These are phyloP conservation scores for Puccinia hordei DNA, from an alignment of 1,284 basidiomycete species.

Conservation along the genomic window DNA sequence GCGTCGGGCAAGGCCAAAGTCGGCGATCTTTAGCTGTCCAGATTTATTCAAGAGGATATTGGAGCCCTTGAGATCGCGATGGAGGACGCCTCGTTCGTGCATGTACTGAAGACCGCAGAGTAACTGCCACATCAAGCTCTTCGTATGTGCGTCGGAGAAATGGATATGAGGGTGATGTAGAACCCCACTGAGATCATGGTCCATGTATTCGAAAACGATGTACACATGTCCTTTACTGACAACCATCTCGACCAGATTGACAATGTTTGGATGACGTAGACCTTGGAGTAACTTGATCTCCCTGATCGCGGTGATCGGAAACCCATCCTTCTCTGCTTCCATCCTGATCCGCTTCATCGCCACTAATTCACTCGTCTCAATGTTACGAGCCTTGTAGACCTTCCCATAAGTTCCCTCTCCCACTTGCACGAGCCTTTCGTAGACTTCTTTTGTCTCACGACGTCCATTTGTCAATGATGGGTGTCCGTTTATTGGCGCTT, in stretches of 20 bases:
- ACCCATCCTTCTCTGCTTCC: conserved; percentile 96
- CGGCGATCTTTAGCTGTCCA: conserved; percentile 91
- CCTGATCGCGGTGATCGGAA: conserved; percentile 97
- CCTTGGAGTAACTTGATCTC: conserved; percentile 97
- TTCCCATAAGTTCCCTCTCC: conserved; percentile 99
- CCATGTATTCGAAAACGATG: conserved; percentile 99
- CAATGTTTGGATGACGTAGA: conserved; percentile 82
- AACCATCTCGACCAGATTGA: conserved; percentile 95
- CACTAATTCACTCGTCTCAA: conserved; percentile 72
- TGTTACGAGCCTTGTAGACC: conserved; percentile 94
- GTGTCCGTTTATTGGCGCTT: background rate
- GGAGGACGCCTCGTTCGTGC: conserved; percentile 90
- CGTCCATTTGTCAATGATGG: conserved; percentile 15
- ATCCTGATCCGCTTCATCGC: conserved; percentile 96
- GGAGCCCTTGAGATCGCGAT: conserved; percentile 97
- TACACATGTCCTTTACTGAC: conserved; percentile 93
- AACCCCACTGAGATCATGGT: conserved; percentile 95
- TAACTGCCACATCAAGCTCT: conserved; percentile 93
- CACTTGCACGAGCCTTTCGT: conserved; percentile 87
- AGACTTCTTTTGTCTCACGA: conserved; percentile 63
- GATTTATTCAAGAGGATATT: conserved; percentile 93
- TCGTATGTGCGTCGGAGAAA: conserved; percentile 84
- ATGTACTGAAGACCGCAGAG: conserved; percentile 88
- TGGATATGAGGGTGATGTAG: conserved; percentile 82
- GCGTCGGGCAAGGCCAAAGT: conserved; percentile 96